Evolutionary conservation across 2,329 filamentous ascomycete genomes (phyloP).

Genomic region (Microsporum audouinii): DNA sequence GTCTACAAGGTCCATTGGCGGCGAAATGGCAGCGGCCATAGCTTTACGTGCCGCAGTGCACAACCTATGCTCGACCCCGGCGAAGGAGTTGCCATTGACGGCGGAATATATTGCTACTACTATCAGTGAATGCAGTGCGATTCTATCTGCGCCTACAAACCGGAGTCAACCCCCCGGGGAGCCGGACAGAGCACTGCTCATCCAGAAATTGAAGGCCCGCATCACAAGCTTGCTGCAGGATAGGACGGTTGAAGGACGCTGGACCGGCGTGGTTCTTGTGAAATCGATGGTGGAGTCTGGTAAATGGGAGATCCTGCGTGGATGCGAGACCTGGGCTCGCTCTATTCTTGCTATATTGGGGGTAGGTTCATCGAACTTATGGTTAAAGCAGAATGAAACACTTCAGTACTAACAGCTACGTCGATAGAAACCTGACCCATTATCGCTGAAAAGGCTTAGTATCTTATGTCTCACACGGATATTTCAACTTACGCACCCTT

Average conservation of each 20-base stretch:
- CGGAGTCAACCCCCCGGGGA: slow-evolving; percentile 51
- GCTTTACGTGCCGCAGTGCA: slow-evolving; percentile 35
- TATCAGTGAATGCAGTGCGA: slow-evolving; percentile 43
- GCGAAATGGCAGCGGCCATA: slow-evolving; percentile 22
- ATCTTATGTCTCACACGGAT: slow-evolving; percentile 71
- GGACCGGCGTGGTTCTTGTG: slow-evolving; percentile 63
- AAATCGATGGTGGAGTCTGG: slow-evolving; percentile 74
- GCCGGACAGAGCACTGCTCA: slow-evolving; percentile 53
- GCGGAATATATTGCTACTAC: slow-evolving; percentile 55
- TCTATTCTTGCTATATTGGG: slow-evolving; percentile 64
- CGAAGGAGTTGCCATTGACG: slow-evolving; percentile 61
- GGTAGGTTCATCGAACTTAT: slow-evolving; percentile 33
- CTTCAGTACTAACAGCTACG: not conserved
- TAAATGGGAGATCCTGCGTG: slow-evolving; percentile 69
- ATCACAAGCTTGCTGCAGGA: slow-evolving; percentile 69
- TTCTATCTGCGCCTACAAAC: slow-evolving; percentile 51
- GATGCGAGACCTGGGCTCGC: slow-evolving; percentile 62
- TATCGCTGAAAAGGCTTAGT: slow-evolving; percentile 62
- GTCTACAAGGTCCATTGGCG: not conserved
- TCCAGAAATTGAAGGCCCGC: slow-evolving; percentile 72
- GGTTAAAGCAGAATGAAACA: not conserved
- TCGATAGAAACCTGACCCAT: slow-evolving; percentile 61
- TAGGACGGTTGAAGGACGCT: slow-evolving; percentile 60
- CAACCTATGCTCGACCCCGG: slow-evolving; percentile 55
- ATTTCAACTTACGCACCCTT: slow-evolving; percentile 69